Evolutionary conservation across 2,329 filamentous ascomycete genomes (phyloP), one percentile per base, ranked within the genome.

Genomic region (Trichophyton simii): DNA sequence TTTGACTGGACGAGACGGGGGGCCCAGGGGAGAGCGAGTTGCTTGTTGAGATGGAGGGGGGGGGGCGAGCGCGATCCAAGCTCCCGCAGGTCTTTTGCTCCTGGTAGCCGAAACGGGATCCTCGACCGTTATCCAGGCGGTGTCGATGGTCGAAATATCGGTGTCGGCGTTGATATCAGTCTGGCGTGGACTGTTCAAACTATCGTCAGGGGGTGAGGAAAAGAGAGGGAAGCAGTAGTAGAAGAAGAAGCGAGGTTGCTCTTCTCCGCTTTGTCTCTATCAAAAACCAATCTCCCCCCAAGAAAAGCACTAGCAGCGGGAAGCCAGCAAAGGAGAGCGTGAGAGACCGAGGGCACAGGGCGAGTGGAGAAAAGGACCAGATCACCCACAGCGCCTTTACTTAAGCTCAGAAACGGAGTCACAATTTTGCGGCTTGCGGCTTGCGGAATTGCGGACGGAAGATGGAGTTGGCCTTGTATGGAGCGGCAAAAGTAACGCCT

Each of bases 401-500:
- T 31, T 55, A 36, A 55, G 50, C 50, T 55, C 7, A 55, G 50
- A 36, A 28, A 55, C 28, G 52, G 28, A 55, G 52, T 55, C 52
- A 36, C 52, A 55, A 55, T 55, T 55, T 55, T 36, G 52, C 52
- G 52, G 52, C 15, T 55, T 55, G 52, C 52, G 52, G 52, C 52
- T 55, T 52, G 46, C 46, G 46, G 46, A 48, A 48, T 54, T 54
- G 50, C 28, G 50, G 50, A 54, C 50, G 50, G 52, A 18, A 36
- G 52, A 55, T 55, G 52, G 52, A 55, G 52, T 34, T 55, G 41
- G 15, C 18, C 15, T 38, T 44, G 41, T 44, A 55, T 55, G 52
- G 52, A 34, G 52, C 52, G 52, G 52, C 52, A 15, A 34, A 55
- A 55, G 52, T 36, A 55, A 31, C 28, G 52, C n/a, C 28, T 31